These are phyloP conservation scores for Rhodotorula sp. DNA, from an alignment of 1,284 basidiomycete genomes.

Conservation along the genomic window DNA sequence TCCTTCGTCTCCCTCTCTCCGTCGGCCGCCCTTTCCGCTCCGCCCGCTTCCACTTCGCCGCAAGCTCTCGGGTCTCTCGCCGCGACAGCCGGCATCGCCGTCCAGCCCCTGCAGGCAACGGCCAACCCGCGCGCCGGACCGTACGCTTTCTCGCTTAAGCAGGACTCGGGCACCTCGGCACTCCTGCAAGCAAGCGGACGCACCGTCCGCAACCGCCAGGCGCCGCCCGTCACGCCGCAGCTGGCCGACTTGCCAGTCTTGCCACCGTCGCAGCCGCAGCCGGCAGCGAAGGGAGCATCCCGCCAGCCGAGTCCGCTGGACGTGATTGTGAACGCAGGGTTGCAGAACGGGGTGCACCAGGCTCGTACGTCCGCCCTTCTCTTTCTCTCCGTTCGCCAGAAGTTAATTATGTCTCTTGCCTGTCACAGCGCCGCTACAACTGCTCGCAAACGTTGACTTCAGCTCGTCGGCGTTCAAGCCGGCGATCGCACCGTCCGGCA, in stretches of 20 bases:
- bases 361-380: conserved; percentile 8
- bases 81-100: conserved; percentile 13
- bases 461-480: not conserved
- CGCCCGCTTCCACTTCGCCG: too few species aligned
- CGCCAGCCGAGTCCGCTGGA: conserved; percentile 10
- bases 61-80: conserved; percentile 9
- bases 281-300: too few species aligned
- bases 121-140: not conserved
- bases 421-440: conserved; percentile 18
- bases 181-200: not conserved
- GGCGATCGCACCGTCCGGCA: not conserved
- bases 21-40: too few species aligned
- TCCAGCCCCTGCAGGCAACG: not conserved
- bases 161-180: not conserved
- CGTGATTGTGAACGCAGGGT: conserved; percentile 35
- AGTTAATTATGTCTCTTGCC: too few species aligned
- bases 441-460: conserved; percentile 5
- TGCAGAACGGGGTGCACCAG: conserved; percentile 11
- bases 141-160: not conserved
- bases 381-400: too few species aligned
- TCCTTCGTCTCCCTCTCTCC: not conserved
- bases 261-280: too few species aligned
- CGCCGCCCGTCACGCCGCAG: not conserved
- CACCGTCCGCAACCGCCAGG: not conserved
- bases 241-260: not conserved